These are phyloP conservation scores for Fusarium metavorans DNA, from an alignment of 2,329 filamentous ascomycete genomes.

Conservation along the genomic window DNA sequence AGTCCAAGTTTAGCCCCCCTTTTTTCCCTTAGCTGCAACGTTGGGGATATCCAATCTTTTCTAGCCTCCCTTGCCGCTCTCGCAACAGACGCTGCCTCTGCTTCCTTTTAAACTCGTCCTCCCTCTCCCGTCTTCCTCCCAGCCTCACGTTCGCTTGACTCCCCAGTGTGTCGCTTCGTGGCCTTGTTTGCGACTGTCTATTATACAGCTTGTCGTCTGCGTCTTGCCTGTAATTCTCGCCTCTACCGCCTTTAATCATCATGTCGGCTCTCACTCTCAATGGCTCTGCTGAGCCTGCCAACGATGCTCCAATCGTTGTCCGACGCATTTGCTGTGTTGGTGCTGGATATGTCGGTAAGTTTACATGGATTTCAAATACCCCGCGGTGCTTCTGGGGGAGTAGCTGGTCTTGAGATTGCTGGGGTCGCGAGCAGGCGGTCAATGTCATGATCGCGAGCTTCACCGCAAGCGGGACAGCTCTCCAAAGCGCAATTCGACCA, in stretches of 20 bases:
- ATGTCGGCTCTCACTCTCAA: conserved; percentile 48
- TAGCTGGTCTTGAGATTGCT: background rate
- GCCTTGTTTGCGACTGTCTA: conserved; percentile 38
- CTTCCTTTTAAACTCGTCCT: conserved; percentile 39
- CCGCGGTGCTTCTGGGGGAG: background rate
- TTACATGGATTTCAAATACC: background rate
- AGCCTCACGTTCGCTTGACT: conserved; percentile 36
- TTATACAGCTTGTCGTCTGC: conserved; percentile 29
- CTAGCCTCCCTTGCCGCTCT: conserved; percentile 33
- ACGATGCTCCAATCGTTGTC: conserved; percentile 54
- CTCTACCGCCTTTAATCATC: conserved; percentile 32
- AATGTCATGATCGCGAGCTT: conserved; percentile 22
- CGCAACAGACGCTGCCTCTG: conserved; percentile 14
- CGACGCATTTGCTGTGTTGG: conserved; percentile 79
- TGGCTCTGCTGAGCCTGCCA: conserved; percentile 46
- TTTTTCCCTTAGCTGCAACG: conserved; percentile 36
- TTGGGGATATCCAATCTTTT: conserved; percentile 39
- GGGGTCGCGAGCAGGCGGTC: conserved; percentile 1
- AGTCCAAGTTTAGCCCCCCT: conserved; percentile 24
- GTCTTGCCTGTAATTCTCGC: conserved; percentile 25
- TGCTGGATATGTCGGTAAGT: conserved; percentile 80
- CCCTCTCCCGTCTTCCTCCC: conserved; percentile 16
- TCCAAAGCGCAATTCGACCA: conserved; percentile 15
- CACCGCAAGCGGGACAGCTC: conserved; percentile 4
- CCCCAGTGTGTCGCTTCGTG: conserved; percentile 38